Evolutionary conservation across 2,329 filamentous ascomycete species (phyloP), one percentile per base, ranked within the genome.

Genomic region (Ophiocordyceps camponoti-rufipedis): DNA sequence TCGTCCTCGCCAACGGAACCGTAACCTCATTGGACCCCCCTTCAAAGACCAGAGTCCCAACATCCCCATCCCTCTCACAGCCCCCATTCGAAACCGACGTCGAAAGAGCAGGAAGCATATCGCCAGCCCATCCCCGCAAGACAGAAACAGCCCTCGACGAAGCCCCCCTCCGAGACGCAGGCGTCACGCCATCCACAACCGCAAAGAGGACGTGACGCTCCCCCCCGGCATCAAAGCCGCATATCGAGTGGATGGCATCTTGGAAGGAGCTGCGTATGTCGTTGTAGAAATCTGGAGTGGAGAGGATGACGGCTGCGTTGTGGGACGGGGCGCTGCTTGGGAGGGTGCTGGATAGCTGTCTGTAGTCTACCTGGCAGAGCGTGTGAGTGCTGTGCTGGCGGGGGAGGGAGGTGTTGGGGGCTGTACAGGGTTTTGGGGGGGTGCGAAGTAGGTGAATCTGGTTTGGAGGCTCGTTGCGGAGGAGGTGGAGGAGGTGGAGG

Each of bases 1-100:
- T 64, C 0, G 85, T 93, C 54, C 86, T 85, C 39, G 85, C 80
- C 28, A 91, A 64, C 2, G 84, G 84, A 2, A 88, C 48, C 6
- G 69, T 75, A 45, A 72, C 58, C 3, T 60, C 57, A 11, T 56
- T 54, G 41, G 49, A 53, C 8, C 62, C 62, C 14, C 68, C 54
- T 16, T 59, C 49, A 43, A 72, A 63, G 0, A 62, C 64, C 7
- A 75, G 53, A 14, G 63, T 64, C 9, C 68, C 58, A 3, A 63
- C 59, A 13, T 54, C 54, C 18, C 67, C 64, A 6, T 51, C 48
- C 28, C 29, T 31, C 12, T 31, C 29, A 23, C 5, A 5, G 5
- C 23, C 23, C 5, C 23, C 23, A 31, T 4, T 9, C 4, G 53
- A 49, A 3, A 53, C 51, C 13, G 52, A 41, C 8, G 56, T 51